Conservation (phyloP, 805 yeast species). For the Cyberlindnera maclurae region DNA sequence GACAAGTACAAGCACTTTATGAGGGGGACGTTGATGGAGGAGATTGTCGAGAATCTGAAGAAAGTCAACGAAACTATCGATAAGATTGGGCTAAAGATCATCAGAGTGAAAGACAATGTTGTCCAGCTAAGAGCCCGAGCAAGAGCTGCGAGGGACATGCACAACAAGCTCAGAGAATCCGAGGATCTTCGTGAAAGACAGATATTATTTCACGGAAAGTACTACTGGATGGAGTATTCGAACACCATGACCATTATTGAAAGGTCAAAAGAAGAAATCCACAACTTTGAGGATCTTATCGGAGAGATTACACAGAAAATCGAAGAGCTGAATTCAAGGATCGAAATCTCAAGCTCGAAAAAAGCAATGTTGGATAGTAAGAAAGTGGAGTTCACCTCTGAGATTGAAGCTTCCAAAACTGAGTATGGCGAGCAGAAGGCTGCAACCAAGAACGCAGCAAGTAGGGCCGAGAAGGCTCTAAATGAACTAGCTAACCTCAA, state of each 20-base stretch:
- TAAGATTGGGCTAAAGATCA: conserved; percentile 33
- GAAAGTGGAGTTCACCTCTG: conserved; percentile 3
- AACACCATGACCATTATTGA: conserved; percentile 7
- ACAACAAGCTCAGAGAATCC: conserved; percentile 33
- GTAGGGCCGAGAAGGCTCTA: conserved; percentile 13
- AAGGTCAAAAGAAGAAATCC: conserved; percentile 10
- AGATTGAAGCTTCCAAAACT: conserved; percentile 18
- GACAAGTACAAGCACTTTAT: conserved; percentile 72
- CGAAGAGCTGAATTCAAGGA: conserved; percentile 2
- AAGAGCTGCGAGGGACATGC: conserved; percentile 35
- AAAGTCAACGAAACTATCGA: conserved; percentile 30
- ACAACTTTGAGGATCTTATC: conserved; percentile 10
- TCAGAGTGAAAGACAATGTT: conserved; percentile 32
- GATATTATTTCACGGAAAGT: conserved; percentile 38
- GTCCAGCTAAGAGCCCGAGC: conserved; percentile 33
- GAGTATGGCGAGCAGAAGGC: conserved; percentile 8
- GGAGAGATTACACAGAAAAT: conserved; percentile 5
- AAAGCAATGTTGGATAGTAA: conserved; percentile 5
- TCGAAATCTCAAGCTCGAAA: conserved; percentile 1
- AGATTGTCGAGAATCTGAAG: conserved; percentile 48
- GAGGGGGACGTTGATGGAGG: conserved; percentile 71
- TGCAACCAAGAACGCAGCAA: conserved; percentile 2
- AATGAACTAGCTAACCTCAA: conserved; percentile 15
- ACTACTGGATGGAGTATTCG: conserved; percentile 39
- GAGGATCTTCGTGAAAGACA: conserved; percentile 34